phyloP scores from a whole-genome alignment of 768 basidiomycete genomes.

The Cytidiella melzeri region DNA sequence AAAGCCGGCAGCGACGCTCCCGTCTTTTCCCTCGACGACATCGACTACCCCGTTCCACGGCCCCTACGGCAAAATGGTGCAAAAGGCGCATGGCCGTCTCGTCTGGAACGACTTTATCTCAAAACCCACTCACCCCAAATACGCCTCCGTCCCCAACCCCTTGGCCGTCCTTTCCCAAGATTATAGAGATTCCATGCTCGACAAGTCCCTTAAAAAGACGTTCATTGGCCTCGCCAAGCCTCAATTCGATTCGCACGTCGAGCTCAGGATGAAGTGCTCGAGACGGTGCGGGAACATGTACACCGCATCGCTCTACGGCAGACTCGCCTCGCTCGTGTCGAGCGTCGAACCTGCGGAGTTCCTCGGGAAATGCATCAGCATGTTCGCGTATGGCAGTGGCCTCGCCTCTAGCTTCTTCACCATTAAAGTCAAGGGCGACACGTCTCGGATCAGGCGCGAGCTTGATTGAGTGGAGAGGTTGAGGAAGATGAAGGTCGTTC shows the following conservation, averaged over 20 bases:
- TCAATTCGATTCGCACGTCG: conserved; percentile 70
- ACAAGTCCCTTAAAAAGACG: conserved; percentile 93
- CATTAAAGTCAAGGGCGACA: conserved; percentile 81
- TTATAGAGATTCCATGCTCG: conserved; percentile 71
- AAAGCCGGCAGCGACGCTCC: no score
- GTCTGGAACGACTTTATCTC: conserved; percentile 86
- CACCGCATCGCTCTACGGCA: conserved; percentile 92
- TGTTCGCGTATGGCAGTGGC: conserved; percentile 95
- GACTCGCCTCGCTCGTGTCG: conserved; percentile 81
- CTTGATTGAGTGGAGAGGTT: conserved; percentile 76
- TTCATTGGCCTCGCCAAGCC: conserved; percentile 75
- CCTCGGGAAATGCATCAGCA: conserved; percentile 75
- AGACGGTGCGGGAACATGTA: conserved; percentile 97
- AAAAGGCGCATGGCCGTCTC: conserved; percentile 92
- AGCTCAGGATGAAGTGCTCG: conserved; percentile 80
- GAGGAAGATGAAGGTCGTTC: conserved; percentile 81
- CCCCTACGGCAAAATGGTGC: conserved; percentile 97
- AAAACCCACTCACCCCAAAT: conserved; percentile 61
- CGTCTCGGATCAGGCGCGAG: conserved; percentile 71
- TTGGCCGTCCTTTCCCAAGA: conserved; percentile 62
- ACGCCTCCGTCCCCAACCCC: conserved; percentile 65
- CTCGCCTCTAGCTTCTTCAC: conserved; percentile 95
- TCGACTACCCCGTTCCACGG: conserved; percentile 96
- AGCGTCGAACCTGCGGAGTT: conserved; percentile 64
- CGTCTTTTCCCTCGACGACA: conserved; percentile 67